phyloP scores from a whole-genome alignment of 164 flowering plant genomes.

The Echeveria elegans region DNA sequence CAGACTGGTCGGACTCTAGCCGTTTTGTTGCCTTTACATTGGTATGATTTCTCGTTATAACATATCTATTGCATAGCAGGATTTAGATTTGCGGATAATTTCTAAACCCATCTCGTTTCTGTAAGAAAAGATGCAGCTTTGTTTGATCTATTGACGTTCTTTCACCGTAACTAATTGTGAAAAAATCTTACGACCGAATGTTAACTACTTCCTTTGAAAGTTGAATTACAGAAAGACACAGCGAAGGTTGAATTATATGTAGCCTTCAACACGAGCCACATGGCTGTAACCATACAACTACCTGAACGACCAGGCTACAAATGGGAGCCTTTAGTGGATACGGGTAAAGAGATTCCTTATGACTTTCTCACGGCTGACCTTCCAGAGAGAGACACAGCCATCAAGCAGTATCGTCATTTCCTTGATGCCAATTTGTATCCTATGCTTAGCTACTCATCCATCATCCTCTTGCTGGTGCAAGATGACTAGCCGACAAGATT shows the following conservation, averaged over 20 bases:
- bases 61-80: not conserved
- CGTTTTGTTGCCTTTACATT: constrained; percentile 82
- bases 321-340: constrained; percentile 92
- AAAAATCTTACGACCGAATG: too few relatives aligned
- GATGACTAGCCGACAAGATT: constrained; percentile 18
- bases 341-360: constrained; percentile 71
- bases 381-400: constrained; percentile 41
- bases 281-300: constrained; percentile 15
- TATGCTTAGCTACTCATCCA: constrained; percentile 89
- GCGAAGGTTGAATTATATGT: not conserved
- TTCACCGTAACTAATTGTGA: too few relatives aligned
- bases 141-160: too few relatives aligned
- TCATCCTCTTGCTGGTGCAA: constrained; percentile 46
- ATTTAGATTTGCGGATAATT: not conserved
- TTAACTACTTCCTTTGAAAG: too few relatives aligned
- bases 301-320: constrained; percentile 79
- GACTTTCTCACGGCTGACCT: constrained; percentile 63
- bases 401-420: constrained; percentile 66
- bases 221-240: not conserved
- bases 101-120: too few relatives aligned
- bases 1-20: constrained; percentile 84
- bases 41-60: constrained; percentile 31
- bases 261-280: not conserved
- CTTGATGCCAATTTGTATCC: constrained; percentile 69
- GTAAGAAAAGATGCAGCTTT: too few relatives aligned